phyloP scores from a whole-genome alignment of 2,329 filamentous ascomycete genomes.

The Hymenoscyphus linearis region DNA sequence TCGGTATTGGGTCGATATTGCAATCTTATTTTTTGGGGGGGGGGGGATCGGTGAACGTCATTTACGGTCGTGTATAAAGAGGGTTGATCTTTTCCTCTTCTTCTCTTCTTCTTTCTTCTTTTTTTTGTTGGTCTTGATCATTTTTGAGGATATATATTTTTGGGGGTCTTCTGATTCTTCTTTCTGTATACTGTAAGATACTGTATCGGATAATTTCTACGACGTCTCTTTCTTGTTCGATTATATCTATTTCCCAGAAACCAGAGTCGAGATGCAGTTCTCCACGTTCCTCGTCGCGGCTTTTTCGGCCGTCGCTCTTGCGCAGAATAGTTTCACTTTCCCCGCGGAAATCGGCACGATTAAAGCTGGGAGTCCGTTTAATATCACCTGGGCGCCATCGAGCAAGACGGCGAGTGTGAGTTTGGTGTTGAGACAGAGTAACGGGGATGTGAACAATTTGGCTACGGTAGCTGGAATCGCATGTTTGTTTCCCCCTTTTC shows the following conservation, averaged over 20 bases:
- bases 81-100: too few relatives aligned
- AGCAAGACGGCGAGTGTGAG: constrained; percentile 18
- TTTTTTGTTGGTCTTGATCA: too few relatives aligned
- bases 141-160: too few relatives aligned
- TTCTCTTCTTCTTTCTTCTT: too few relatives aligned
- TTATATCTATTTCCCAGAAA: background rate
- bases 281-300: constrained; percentile 10
- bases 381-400: constrained; percentile 26
- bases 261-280: constrained; percentile 26
- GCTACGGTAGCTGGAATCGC: constrained; percentile 22
- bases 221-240: too few relatives aligned
- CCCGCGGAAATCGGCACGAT: constrained; percentile 14
- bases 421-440: constrained; percentile 17
- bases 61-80: too few relatives aligned
- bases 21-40: too few relatives aligned
- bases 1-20: too few relatives aligned
- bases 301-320: constrained; percentile 13
- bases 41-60: too few relatives aligned
- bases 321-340: constrained; percentile 24
- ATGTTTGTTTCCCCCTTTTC: constrained; percentile 13
- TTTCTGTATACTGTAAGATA: too few relatives aligned
- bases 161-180: too few relatives aligned
- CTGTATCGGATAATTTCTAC: too few relatives aligned
- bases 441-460: constrained; percentile 9
- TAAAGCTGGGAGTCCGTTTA: constrained; percentile 22